Base-by-base conservation (phyloP, 176 grass and related monocot species). In the Calamus simplicifolius region DNA sequence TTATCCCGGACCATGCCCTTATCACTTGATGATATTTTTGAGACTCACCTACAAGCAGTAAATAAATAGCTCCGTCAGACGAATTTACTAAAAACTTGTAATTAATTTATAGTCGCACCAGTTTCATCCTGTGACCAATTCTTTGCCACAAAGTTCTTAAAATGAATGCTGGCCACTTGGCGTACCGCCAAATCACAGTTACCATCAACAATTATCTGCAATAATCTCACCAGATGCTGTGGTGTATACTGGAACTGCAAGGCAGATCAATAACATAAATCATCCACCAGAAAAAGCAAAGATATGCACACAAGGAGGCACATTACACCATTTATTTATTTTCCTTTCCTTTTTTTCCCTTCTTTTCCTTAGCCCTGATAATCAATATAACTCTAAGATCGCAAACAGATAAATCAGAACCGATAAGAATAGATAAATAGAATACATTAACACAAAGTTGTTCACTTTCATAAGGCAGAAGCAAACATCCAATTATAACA, bases 121-220 rank as follows among this genome's bases (percentile, higher is more conserved):
- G 74, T 77, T 57, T 90, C 83, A 59, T 63, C 72, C 35, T 86
- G 83, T 31, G 77, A 96, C 92, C 92, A 96, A 51, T 96, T 96
- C 64, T 90, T 96, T 6, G 92, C 86, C 61, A 96, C 76, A 65
- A 96, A 96, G 51, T 96, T 96, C 68, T 96, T 96, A 60, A 96
- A 96, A 79, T 96, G 87, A 53, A 96, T 90, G 66, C 92, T 96
- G 27, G 86, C 83, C 23, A 87, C 86, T 61, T 95, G 91, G 3
- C 90, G 80, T 59, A 95, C 91, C 63, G 83, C 76, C 77, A 95
- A 70, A 73, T 95, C 91, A 77, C 80, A 81, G n/a, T 52, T 68
- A 56, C 77, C 83, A 82, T 95, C 91, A 14, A 95, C 80, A 71
- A 95, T 79, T 50, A 95, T 95, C 54, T 87, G 91, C 67, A 95